Conservation (phyloP, 768 basidiomycete species). For the Boletus pseudo-olivaceus region DNA sequence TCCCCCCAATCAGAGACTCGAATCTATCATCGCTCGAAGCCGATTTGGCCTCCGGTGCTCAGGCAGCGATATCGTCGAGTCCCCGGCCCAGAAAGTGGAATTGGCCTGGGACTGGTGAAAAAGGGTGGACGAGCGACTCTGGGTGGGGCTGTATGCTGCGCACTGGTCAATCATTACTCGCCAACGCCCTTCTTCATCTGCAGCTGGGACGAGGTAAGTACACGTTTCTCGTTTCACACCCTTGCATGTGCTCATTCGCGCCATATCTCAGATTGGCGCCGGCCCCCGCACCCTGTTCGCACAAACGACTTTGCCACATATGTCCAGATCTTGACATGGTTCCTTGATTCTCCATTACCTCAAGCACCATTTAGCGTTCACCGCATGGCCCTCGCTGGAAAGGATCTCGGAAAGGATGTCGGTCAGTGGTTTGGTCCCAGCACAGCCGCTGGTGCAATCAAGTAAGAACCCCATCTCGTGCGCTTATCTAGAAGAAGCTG, state of each 20-base stretch:
- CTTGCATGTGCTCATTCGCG: constrained; percentile 7
- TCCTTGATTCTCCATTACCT: constrained; percentile 83
- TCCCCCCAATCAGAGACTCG: constrained; percentile 72
- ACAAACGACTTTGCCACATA: constrained; percentile 78
- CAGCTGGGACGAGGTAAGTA: constrained; percentile 70
- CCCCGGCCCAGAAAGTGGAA: constrained; percentile 56
- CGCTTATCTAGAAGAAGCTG: background rate
- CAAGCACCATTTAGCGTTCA: constrained; percentile 92
- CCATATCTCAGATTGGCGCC: constrained; percentile 69
- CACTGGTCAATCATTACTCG: constrained; percentile 81
- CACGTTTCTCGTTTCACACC: constrained; percentile 2
- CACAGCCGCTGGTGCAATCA: constrained; percentile 95
- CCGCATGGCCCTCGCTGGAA: constrained; percentile 92
- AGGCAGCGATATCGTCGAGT: constrained; percentile 37
- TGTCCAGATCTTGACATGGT: constrained; percentile 91
- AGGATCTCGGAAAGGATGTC: constrained; percentile 91
- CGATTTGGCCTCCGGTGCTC: constrained; percentile 29
- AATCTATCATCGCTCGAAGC: constrained; percentile 42
- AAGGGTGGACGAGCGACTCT: constrained; percentile 79
- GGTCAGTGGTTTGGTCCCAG: constrained; percentile 99
- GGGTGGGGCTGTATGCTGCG: constrained; percentile 94
- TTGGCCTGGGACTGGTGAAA: constrained; percentile 62
- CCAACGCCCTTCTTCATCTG: constrained; percentile 71
- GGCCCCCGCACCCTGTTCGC: constrained; percentile 57
- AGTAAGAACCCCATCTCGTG: constrained; percentile 42